Conservation (phyloP, 257 asterid species). For the Asclepias syriaca region DNA sequence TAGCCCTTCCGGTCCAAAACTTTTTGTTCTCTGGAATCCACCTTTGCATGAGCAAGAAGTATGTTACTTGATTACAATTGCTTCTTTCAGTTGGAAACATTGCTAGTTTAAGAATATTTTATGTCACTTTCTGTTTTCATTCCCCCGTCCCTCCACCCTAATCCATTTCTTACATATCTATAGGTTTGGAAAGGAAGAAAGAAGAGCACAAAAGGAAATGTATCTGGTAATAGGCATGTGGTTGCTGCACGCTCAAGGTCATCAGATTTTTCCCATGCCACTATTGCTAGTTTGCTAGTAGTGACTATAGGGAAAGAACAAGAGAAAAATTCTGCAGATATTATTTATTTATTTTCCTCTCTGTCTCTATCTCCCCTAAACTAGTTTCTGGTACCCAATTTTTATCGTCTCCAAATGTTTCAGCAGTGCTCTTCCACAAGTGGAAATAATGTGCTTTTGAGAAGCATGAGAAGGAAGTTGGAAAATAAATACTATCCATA, state of each 20-base stretch:
- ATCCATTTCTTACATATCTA: conserved; percentile 14
- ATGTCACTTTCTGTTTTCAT: not conserved
- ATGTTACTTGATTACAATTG: conserved; percentile 27
- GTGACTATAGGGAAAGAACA: not conserved
- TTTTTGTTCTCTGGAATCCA: conserved; percentile 91
- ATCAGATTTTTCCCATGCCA: conserved; percentile 9
- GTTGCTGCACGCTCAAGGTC: conserved; percentile 82
- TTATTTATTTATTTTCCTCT: not conserved
- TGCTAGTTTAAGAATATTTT: not conserved
- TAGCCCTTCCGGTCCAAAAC: conserved; percentile 90
- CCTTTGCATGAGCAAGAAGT: conserved; percentile 70
- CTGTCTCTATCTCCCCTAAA: not conserved
- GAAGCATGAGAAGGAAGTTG: not conserved
- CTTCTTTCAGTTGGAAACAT: not conserved
- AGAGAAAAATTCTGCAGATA: not conserved
- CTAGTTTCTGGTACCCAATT: not conserved
- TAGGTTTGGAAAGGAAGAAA: conserved; percentile 55
- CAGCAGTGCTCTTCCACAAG: not conserved
- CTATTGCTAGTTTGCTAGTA: not conserved
- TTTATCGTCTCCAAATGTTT: not conserved
- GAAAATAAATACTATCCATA: not conserved
- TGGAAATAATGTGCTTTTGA: not conserved
- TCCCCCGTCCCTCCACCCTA: not conserved
- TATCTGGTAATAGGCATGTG: conserved; percentile 37
- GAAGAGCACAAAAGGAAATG: conserved; percentile 33